Evolutionary conservation across 176 grass and related monocot genomes (phyloP).

Genomic region (bread wheat (Triticum aestivum)): DNA sequence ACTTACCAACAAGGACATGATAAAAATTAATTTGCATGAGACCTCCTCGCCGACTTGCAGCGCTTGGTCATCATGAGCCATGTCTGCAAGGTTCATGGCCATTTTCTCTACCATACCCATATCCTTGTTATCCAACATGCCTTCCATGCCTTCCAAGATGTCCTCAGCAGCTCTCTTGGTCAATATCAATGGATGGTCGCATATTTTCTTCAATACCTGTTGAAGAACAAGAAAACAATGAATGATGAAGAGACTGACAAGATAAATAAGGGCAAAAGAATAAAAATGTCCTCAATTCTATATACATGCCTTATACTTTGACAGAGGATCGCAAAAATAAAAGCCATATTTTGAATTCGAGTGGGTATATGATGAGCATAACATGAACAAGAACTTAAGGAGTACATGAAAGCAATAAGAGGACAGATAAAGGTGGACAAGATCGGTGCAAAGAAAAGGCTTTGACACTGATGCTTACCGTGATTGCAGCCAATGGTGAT

Average conservation of each 20-base stretch:
- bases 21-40: constrained; percentile 91
- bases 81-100: constrained; percentile 83
- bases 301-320: not conserved
- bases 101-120: constrained; percentile 75
- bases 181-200: constrained; percentile 88
- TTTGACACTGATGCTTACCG: constrained; percentile 47
- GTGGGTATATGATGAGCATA: not conserved
- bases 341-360: not conserved
- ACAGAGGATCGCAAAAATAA: not conserved
- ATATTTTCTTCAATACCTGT: constrained; percentile 98
- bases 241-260: not conserved
- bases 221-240: constrained; percentile 19
- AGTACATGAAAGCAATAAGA: constrained; percentile 8
- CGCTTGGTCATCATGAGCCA: constrained; percentile 50
- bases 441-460: constrained; percentile 12
- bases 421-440: constrained; percentile 19
- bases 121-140: constrained; percentile 77
- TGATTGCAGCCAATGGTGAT: constrained; percentile 83
- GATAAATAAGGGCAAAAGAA: not conserved
- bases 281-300: not conserved
- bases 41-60: constrained; percentile 57
- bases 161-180: constrained; percentile 91
- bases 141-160: constrained; percentile 92
- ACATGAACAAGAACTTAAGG: not conserved
- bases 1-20: constrained; percentile 82